Base-by-base conservation (phyloP, 78 protist species). In the Reticulomyxa filosa region DNA sequence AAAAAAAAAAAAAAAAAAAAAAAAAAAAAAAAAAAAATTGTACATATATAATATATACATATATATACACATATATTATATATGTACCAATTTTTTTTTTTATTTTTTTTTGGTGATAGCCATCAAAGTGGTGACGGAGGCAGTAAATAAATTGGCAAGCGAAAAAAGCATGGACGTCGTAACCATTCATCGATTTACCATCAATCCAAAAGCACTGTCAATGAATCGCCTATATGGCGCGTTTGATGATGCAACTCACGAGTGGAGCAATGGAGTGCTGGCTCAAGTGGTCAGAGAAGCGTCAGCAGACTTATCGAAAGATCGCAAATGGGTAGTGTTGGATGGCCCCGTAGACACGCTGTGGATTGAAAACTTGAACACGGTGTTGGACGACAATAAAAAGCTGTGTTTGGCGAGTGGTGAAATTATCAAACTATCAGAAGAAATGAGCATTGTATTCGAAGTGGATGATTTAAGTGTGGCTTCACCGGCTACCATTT, bases 321-420 rank as follows among this genome's bases (percentile, higher is more conserved):
- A 66, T 56, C 62, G 20, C 65, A 72, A 55, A 10, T 55, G 59
- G 59, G 56, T 25, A 46, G 38, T 39, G 80, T 55, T 55, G 11
- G 67, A 51, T 65, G 80, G 35, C 70, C 80, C 2, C 68, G 95
- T 88, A 26, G 95, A 88, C 57, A 86, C 95, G 7, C 35, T 79
- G 20, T 90, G 96, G 96, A 81, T 90, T 35, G 96, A 90, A 74
- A 72, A 81, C 82, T 81, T 87, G 89, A 87, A 87, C 80, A 81
- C 93, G 0, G 87, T 87, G 48, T 73, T 87, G 11, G 93, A 87
- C 62, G 95, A 89, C 66, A 82, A 80, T 80, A 89, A 89, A 79
- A 83, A 83, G 84, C 84, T 89, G 36, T 83, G 89, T 69, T 83
- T 89, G n/a, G 70, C 75, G 48, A 51, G 70, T 0, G 91, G 92